Evolutionary conservation across 2,329 filamentous ascomycete species (phyloP).

Genomic region (Cladosporium halotolerans): DNA sequence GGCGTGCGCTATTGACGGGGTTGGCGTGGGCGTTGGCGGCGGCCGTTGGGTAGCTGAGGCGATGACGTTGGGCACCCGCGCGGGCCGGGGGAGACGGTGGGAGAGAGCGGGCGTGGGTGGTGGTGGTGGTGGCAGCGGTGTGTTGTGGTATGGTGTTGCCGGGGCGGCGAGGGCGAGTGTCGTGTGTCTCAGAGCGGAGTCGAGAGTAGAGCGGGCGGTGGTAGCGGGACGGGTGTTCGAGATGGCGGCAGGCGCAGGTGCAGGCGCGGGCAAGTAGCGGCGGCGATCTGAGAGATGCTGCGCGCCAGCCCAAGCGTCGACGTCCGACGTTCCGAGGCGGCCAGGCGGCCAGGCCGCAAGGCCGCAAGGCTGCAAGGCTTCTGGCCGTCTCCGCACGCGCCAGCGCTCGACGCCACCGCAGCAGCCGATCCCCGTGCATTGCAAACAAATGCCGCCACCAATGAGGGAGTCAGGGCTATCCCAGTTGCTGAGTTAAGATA

Average conservation of each 20-base stretch:
- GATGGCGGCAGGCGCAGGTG: not conserved
- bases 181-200: not conserved
- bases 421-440: no score
- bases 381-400: no score
- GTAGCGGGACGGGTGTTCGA: not conserved
- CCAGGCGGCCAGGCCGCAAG: no score
- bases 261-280: not conserved
- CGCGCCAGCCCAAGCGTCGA: no score
- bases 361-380: no score
- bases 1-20: not conserved
- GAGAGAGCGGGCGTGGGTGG: not conserved
- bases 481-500: no score
- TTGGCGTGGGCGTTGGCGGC: not conserved
- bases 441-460: no score
- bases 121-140: not conserved
- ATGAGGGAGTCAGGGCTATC: no score
- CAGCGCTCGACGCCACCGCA: no score
- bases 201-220: not conserved
- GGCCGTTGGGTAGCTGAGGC: not conserved
- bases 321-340: no score
- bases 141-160: not conserved
- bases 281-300: no score
- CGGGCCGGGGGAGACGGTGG: not conserved
- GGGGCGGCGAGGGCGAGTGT: no score
- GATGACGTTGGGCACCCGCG: conserved; percentile 7